phyloP scores from a whole-genome alignment of 306 rosid species.

The Glycine tomentella region DNA sequence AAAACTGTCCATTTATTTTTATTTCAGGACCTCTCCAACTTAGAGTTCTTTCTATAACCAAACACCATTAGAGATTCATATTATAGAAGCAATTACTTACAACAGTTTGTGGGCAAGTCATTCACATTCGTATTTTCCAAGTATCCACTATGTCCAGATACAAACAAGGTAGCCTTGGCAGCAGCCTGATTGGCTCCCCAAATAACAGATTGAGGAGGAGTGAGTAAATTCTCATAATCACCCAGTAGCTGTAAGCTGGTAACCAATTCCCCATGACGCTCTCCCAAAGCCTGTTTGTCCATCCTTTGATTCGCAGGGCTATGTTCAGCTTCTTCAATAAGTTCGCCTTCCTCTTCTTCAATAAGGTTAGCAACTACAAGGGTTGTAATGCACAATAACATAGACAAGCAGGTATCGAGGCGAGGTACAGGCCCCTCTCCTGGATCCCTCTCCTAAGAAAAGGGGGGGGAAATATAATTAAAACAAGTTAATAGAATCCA shows the following conservation, averaged over 20 bases:
- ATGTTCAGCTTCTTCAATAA: slow-evolving; percentile 70
- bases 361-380: slow-evolving; percentile 79
- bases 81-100: slow-evolving; percentile 65
- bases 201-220: slow-evolving; percentile 75
- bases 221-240: slow-evolving; percentile 70
- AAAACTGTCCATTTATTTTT: slow-evolving; percentile 7
- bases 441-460: slow-evolving; percentile 88
- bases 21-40: slow-evolving; percentile 18
- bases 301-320: slow-evolving; percentile 67
- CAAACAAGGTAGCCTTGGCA: slow-evolving; percentile 77
- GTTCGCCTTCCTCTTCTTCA: slow-evolving; percentile 95
- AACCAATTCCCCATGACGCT: slow-evolving; percentile 77
- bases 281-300: slow-evolving; percentile 68
- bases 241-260: slow-evolving; percentile 86
- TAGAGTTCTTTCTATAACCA: slow-evolving; percentile 35
- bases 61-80: slow-evolving; percentile 34
- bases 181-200: slow-evolving; percentile 92
- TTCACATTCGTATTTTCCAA: slow-evolving; percentile 65
- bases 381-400: slow-evolving; percentile 82
- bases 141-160: slow-evolving; percentile 78
- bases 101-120: slow-evolving; percentile 77
- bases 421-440: slow-evolving; percentile 98
- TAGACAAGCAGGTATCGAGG: slow-evolving; percentile 90
- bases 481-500: slow-evolving; percentile 39
- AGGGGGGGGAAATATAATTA: slow-evolving; percentile 7